These are phyloP conservation scores for Phytopythium delawarense DNA, from an alignment of 352 stramenopile species.

Conservation along the genomic window DNA sequence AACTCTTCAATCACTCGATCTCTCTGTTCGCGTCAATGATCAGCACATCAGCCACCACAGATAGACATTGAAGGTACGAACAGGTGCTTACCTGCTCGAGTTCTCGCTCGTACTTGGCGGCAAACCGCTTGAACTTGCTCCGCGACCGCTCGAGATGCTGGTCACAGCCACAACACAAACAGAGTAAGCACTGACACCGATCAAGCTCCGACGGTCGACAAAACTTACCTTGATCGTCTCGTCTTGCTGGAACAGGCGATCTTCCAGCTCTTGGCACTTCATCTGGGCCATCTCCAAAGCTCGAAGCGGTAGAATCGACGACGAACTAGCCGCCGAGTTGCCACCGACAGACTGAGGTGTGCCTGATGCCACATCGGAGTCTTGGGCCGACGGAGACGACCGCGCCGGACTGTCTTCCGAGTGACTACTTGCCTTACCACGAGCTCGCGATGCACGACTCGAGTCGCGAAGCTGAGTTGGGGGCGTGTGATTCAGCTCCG, in stretches of 20 bases:
- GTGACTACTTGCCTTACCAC: not conserved
- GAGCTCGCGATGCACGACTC: not conserved
- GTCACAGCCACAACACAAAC: not conserved
- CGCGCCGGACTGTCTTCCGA: constrained; percentile 3
- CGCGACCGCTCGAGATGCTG: constrained; percentile 80
- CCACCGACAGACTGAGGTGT: constrained; percentile 18
- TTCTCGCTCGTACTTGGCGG: constrained; percentile 79
- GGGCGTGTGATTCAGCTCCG: constrained; percentile 45
- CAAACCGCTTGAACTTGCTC: constrained; percentile 85
- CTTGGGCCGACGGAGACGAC: constrained; percentile 14
- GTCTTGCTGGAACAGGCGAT: constrained; percentile 63
- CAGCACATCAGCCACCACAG: not conserved
- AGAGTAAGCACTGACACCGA: not conserved
- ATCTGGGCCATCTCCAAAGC: constrained; percentile 63
- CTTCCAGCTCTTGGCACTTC: constrained; percentile 78
- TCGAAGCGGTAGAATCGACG: constrained; percentile 56
- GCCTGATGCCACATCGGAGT: constrained; percentile 18
- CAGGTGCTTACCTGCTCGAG: constrained; percentile 61
- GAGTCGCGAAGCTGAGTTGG: constrained; percentile 10
- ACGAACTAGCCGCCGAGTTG: constrained; percentile 22
- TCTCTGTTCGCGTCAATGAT: constrained; percentile 15
- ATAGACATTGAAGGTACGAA: not conserved
- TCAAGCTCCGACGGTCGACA: not conserved
- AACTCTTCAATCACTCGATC: constrained; percentile 46
- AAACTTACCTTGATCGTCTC: constrained; percentile 73